A percentile compares a stretch with the other conserved stretches of the same genome.
Evolutionary conservation across 768 basidiomycete species (phyloP).

Genomic region (Tephrocybe rancida): DNA sequence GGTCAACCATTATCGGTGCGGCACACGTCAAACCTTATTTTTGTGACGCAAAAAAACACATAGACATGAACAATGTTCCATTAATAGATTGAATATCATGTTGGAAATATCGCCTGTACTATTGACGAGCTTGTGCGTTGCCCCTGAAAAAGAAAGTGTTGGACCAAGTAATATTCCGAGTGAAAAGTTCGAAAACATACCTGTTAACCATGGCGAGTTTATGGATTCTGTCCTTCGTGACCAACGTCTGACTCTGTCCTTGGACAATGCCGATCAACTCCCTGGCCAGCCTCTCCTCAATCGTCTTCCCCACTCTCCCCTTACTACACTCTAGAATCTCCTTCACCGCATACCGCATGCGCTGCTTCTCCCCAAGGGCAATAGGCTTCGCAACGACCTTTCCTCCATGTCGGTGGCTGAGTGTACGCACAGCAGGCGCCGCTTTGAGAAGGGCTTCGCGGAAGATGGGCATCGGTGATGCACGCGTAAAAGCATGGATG

Average conservation of each 20-base stretch:
- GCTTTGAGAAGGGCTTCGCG: constrained; percentile 68
- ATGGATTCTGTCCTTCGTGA: constrained; percentile 65
- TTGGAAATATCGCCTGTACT: no score
- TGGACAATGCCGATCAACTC: constrained; percentile 77
- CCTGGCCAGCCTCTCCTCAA: constrained; percentile 74
- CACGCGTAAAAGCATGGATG: constrained; percentile 74
- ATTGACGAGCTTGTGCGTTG: constrained; percentile 17
- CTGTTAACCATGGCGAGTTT: constrained; percentile 76
- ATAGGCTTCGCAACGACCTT: constrained; percentile 70
- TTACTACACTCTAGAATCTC: constrained; percentile 74
- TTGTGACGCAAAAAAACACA: no score
- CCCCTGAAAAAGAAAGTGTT: constrained; percentile 7
- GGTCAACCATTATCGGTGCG: background rate
- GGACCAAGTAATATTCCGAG: background rate
- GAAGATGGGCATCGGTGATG: constrained; percentile 80
- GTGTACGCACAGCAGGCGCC: constrained; percentile 69
- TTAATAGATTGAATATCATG: no score
- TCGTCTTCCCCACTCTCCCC: constrained; percentile 51
- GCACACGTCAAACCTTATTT: background rate
- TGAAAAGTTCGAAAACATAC: constrained; percentile 41
- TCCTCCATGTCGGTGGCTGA: constrained; percentile 60
- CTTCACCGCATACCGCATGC: constrained; percentile 65
- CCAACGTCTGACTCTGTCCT: constrained; percentile 57
- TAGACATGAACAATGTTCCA: no score
- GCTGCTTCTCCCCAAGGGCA: constrained; percentile 80